Percentiles rank a stretch among this genome's conserved stretches.
Conservation (phyloP, 164 flowering plant species). For the Macadamia integrifolia region DNA sequence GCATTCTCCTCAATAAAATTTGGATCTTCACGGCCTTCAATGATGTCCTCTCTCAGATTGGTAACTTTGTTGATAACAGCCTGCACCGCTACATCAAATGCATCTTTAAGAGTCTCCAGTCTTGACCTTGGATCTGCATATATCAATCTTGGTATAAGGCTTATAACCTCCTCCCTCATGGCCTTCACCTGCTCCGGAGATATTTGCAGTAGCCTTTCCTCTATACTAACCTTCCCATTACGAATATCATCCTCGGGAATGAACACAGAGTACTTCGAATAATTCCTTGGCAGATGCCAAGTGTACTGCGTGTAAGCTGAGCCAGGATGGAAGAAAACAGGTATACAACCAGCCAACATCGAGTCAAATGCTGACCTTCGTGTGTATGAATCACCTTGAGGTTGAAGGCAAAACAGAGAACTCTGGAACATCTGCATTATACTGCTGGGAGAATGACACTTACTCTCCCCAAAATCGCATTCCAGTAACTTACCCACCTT, state of each 20-base stretch:
- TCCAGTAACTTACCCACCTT: constrained; percentile 66
- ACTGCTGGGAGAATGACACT: constrained; percentile 83
- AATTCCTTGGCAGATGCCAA: constrained; percentile 93
- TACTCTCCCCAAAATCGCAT: constrained; percentile 83
- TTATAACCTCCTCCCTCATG: not conserved
- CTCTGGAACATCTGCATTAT: too few species aligned
- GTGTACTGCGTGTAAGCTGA: constrained; percentile 89
- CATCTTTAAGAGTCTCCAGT: constrained; percentile 52
- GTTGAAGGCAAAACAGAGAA: too few species aligned
- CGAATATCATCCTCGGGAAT: too few species aligned
- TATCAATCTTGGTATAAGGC: constrained; percentile 65
- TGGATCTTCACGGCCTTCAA: constrained; percentile 14
- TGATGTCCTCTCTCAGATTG: too few species aligned
- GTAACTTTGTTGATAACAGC: constrained; percentile 59
- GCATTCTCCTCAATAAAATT: constrained; percentile 74
- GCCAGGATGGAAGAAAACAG: constrained; percentile 78
- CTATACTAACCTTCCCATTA: too few species aligned
- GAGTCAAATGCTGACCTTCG: constrained; percentile 89
- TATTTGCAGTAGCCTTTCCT: constrained; percentile 39
- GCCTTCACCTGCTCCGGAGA: constrained; percentile 50
- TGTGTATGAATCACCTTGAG: constrained; percentile 57
- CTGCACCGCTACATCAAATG: constrained; percentile 38
- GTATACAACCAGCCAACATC: too few species aligned
- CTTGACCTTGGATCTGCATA: constrained; percentile 90
- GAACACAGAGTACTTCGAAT: too few species aligned